Evolutionary conservation across 202 grass and related monocot species (phyloP), one percentile per base, ranked within the genome.

Genomic region (Panicum virgatum): DNA sequence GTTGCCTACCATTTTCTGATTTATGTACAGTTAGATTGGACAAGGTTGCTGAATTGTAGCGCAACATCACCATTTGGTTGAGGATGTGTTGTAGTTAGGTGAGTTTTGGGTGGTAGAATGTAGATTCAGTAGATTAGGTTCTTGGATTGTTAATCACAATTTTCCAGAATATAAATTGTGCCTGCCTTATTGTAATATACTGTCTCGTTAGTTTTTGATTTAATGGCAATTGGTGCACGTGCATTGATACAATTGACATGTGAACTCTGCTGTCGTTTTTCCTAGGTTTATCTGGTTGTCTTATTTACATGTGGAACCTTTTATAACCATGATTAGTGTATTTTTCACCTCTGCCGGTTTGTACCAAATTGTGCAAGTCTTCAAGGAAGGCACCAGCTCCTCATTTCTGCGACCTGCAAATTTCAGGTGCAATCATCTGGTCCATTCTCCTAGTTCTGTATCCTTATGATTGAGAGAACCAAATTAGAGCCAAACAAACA

Each of bases 21-120:
- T 53, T 46, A 56, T 73, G 76, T 80, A 80, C 47, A 86, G 68
- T 64, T n/a, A n/a, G n/a, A n/a, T n/a, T n/a, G n/a, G n/a, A n/a
- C n/a, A n/a, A n/a, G n/a, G n/a, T n/a, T n/a, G n/a, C n/a, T n/a
- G n/a, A n/a, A n/a, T n/a, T n/a, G n/a, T n/a, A n/a, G 6, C 30
- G 64, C 64, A 66, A 34, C 64, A 62, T 78, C 52, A 40, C 65
- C 78, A 40, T 62, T 51, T 62, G 40, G 64, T 13, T 77, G 48
- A 62, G n/a, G 37, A 76, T 51, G 66, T 72, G 54, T 52, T 64
- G 73, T 78, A 73, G 56, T 53, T 78, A 36, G 54, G 34, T 1
- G 15, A 72, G 34, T 25, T 8, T 73, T 78, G 15, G 74, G 40
- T 34, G 39, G 75, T 64, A 63, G 51, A 8, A 37, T 66, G 48